A percentile compares a stretch with the other conserved stretches of the same genome.
These are phyloP conservation scores for Aspergillus viridinutans DNA, from an alignment of 2,329 filamentous ascomycete genomes.

Conservation along the genomic window DNA sequence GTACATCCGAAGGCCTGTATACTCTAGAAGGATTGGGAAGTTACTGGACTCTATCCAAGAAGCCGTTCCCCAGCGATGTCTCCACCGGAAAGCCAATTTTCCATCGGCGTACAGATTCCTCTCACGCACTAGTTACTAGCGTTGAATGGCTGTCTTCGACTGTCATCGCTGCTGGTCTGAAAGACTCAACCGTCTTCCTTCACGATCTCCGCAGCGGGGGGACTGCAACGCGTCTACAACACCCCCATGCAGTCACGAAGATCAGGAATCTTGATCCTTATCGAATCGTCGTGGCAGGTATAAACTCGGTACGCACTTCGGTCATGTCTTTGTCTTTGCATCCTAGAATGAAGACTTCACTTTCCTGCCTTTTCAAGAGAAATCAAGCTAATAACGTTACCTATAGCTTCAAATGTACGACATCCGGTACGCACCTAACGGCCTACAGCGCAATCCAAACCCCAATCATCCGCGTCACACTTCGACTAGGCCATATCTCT, in stretches of 20 bases:
- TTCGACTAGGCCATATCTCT: slow-evolving; percentile 33
- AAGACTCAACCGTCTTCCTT: slow-evolving; percentile 32
- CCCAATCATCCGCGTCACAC: slow-evolving; percentile 24
- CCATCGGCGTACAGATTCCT: slow-evolving; percentile 18
- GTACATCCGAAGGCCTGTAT: slow-evolving; percentile 34
- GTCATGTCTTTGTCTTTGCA: background rate
- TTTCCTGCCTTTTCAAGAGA: background rate
- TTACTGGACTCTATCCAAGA: slow-evolving; percentile 28
- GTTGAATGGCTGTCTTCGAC: slow-evolving; percentile 37
- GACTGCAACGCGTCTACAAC: slow-evolving; percentile 29
- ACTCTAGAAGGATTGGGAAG: slow-evolving; percentile 26
- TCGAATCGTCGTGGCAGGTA: slow-evolving; percentile 32
- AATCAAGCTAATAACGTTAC: background rate
- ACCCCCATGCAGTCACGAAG: slow-evolving; percentile 30
- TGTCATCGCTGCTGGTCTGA: slow-evolving; percentile 34
- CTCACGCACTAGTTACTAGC: slow-evolving; percentile 26
- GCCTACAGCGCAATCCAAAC: slow-evolving; percentile 23
- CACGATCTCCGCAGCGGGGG: slow-evolving; percentile 34
- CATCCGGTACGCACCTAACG: slow-evolving; percentile 32
- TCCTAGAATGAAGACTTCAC: background rate
- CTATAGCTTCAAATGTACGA: slow-evolving; percentile 41
- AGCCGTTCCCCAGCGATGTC: slow-evolving; percentile 19
- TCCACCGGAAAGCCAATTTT: slow-evolving; percentile 10
- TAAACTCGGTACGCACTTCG: slow-evolving; percentile 24
- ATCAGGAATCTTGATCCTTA: slow-evolving; percentile 34